These are phyloP conservation scores for Trichosanthes cucumerina DNA, from an alignment of 306 rosid species.

Conservation along the genomic window DNA sequence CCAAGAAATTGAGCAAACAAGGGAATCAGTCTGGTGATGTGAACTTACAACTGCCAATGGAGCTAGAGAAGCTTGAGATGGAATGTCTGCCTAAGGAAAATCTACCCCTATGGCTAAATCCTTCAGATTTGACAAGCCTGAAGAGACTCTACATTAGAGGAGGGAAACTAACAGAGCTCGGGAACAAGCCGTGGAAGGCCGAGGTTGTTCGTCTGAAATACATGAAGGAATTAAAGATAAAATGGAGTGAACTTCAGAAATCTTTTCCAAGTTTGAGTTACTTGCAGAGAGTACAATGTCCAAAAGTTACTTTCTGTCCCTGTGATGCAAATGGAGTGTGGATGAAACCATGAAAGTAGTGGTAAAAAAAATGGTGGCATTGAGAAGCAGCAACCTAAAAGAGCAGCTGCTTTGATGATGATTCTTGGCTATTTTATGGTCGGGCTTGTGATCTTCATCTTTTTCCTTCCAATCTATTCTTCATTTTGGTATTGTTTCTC, in stretches of 20 bases:
- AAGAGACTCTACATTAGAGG: conserved; percentile 28
- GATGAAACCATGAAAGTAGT: neutral
- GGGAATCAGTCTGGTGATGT: neutral
- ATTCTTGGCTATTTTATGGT: neutral
- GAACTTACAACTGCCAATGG: neutral
- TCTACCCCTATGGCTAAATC: conserved; percentile 13
- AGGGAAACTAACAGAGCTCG: conserved; percentile 10
- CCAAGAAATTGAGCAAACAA: neutral
- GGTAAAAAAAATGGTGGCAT: neutral
- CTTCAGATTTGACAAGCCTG: neutral
- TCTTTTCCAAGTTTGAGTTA: conserved; percentile 9
- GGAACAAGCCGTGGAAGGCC: neutral
- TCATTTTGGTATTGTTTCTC: neutral
- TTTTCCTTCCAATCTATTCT: no score
- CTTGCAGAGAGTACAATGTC: conserved; percentile 17
- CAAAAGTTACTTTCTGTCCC: conserved; percentile 8
- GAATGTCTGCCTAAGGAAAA: conserved; percentile 3
- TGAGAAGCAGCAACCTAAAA: neutral
- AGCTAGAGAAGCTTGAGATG: conserved; percentile 23
- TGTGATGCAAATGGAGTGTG: conserved; percentile 24
- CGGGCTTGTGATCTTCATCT: neutral
- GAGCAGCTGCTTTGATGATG: neutral
- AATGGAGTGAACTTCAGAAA: neutral
- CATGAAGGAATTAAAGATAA: conserved; percentile 3
- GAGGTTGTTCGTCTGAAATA: conserved; percentile 22